Conservation (phyloP, 106 monocot genomes). For the Apostasia ramifera region DNA sequence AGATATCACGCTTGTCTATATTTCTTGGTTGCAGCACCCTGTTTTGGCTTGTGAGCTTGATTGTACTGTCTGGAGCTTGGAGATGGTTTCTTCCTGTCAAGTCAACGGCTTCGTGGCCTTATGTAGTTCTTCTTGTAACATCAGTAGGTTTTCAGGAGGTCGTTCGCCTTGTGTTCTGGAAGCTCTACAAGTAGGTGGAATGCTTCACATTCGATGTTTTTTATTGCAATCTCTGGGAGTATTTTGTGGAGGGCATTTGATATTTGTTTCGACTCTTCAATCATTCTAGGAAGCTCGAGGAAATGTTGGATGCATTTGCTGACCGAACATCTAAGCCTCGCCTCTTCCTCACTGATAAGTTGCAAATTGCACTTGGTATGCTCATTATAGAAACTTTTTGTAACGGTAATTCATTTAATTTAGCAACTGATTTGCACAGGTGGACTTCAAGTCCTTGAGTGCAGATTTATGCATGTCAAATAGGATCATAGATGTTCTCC, state of each 20-base stretch:
- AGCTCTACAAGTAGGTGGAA: constrained; percentile 71
- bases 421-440: too few species aligned
- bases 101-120: constrained; percentile 65
- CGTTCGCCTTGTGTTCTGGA: constrained; percentile 73
- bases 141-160: constrained; percentile 89
- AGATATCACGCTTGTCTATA: too few species aligned
- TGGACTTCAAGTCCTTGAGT: too few species aligned
- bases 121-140: constrained; percentile 64
- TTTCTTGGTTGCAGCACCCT: constrained; percentile 61
- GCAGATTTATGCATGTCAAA: too few species aligned
- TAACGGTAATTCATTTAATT: too few species aligned
- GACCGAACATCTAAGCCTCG: constrained; percentile 72
- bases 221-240: neutral
- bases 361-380: constrained; percentile 88
- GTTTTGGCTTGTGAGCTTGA: constrained; percentile 88
- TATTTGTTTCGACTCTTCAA: neutral
- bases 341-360: constrained; percentile 78
- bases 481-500: too few species aligned
- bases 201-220: neutral
- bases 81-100: constrained; percentile 83
- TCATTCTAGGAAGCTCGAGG: constrained; percentile 64
- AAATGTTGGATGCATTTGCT: constrained; percentile 71
- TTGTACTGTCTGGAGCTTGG: constrained; percentile 84
- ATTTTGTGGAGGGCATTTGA: neutral
- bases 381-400: neutral